A percentile compares a stretch with the other conserved stretches of the same genome.
Evolutionary conservation across 2,329 filamentous ascomycete genomes (phyloP).

Genomic region (Claviceps humidiphila): DNA sequence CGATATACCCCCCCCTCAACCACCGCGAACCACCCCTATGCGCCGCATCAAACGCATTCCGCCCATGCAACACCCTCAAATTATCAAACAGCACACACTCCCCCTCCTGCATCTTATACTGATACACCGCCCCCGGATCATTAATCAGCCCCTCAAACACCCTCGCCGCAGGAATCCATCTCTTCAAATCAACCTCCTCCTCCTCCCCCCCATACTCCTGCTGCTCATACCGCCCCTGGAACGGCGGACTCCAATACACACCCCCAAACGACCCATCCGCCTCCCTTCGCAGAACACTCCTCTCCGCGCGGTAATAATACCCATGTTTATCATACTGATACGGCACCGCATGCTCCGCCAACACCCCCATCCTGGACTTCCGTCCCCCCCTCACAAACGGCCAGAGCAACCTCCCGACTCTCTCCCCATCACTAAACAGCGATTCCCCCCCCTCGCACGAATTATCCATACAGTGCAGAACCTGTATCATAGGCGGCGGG

Average conservation of each 20-base stretch:
- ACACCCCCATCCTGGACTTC: slow-evolving; percentile 4
- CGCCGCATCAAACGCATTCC: slow-evolving; percentile 55
- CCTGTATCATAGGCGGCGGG: slow-evolving; percentile 66
- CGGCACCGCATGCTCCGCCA: slow-evolving; percentile 25
- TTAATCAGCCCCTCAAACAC: slow-evolving; percentile 49
- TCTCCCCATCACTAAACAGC: slow-evolving; percentile 67
- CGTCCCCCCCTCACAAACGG: slow-evolving; percentile 5
- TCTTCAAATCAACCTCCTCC: slow-evolving; percentile 9
- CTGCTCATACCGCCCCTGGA: slow-evolving; percentile 47
- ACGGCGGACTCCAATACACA: slow-evolving; percentile 61
- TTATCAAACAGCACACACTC: slow-evolving; percentile 95
- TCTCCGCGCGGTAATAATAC: slow-evolving; percentile 45
- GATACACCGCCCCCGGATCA: slow-evolving; percentile 42
- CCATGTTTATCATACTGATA: slow-evolving; percentile 60
- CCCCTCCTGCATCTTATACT: slow-evolving; percentile 63
- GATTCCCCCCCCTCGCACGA: slow-evolving; percentile 70
- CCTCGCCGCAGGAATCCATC: slow-evolving; percentile 36
- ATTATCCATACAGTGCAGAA: slow-evolving; percentile 82
- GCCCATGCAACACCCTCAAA: slow-evolving; percentile 68
- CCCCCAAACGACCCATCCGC: slow-evolving; percentile 11
- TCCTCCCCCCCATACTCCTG: not conserved
- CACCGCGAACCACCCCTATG: slow-evolving; percentile 52
- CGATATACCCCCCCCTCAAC: slow-evolving; percentile 77
- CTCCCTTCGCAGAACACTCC: slow-evolving; percentile 29
- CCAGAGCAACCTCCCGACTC: slow-evolving; percentile 34